These are phyloP conservation scores for Chlamydomonas asymmetrica DNA, from an alignment of 139 green algal species.

Conservation along the genomic window DNA sequence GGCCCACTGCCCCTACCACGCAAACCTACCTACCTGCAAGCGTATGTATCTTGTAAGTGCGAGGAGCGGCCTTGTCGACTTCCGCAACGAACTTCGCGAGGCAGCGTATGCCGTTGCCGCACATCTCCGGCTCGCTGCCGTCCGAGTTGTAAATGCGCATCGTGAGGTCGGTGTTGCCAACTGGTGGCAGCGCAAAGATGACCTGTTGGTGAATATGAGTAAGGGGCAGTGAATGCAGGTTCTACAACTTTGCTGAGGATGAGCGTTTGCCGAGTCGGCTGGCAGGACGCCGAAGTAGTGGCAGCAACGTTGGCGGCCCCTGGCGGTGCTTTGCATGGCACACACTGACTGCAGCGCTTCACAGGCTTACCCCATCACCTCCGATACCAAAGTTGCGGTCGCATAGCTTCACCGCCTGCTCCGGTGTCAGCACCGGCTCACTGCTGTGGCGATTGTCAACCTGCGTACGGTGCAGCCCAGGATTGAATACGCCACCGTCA, in stretches of 20 bases:
- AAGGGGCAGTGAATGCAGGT: not conserved
- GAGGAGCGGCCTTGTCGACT: conserved; percentile 55
- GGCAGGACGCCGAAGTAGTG: no score
- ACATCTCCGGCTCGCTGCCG: conserved; percentile 98
- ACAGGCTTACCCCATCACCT: conserved; percentile 83
- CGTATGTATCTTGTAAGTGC: conserved; percentile 88
- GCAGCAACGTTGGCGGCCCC: not conserved
- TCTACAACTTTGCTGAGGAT: no score
- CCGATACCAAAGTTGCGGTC: conserved; percentile 97
- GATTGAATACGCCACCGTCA: no score
- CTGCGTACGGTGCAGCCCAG: conserved; percentile 52
- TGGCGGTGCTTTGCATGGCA: not conserved
- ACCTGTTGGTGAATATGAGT: conserved; percentile 52
- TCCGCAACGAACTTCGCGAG: conserved; percentile 91
- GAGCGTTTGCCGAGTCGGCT: no score
- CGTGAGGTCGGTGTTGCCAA: conserved; percentile 78
- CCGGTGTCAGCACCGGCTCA: conserved; percentile 73
- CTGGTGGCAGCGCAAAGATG: conserved; percentile 89
- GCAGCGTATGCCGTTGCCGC: conserved; percentile 98
- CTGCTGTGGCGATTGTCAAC: conserved; percentile 88
- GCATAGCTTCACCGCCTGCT: conserved; percentile 86
- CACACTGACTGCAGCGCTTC: not conserved
- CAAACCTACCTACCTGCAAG: conserved; percentile 68
- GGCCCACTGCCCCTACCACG: not conserved
- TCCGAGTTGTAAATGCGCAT: conserved; percentile 99